Conservation (phyloP, 2,329 filamentous ascomycete genomes). For the Lachnellula cervina region DNA sequence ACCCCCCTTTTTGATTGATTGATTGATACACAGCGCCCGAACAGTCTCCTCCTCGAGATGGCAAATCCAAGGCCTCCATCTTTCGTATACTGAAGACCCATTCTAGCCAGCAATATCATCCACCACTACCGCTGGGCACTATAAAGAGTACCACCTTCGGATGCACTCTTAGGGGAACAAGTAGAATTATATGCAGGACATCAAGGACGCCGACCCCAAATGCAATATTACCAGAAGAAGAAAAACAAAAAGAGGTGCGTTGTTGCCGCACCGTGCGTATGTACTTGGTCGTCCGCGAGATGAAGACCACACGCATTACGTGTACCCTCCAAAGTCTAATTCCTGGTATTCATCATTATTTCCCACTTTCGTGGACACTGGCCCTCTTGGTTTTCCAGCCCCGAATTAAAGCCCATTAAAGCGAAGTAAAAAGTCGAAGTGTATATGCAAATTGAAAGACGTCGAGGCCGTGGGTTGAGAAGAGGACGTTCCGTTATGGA, state of each 20-base stretch:
- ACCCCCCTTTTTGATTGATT: constrained; percentile 19
- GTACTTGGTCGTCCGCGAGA: constrained; percentile 19
- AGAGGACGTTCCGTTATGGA: constrained; percentile 18
- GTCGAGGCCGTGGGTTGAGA: constrained; percentile 21
- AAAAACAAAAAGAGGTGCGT: constrained; percentile 25
- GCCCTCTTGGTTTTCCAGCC: constrained; percentile 10
- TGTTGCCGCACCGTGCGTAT: constrained; percentile 24
- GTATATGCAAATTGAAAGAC: constrained; percentile 28
- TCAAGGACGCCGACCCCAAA: constrained; percentile 28
- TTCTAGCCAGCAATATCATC: background rate
- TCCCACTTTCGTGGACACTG: constrained; percentile 18
- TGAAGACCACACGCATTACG: constrained; percentile 18
- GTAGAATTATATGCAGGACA: constrained; percentile 29
- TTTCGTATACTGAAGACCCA: constrained; percentile 18
- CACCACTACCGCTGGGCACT: background rate
- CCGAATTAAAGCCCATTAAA: constrained; percentile 25
- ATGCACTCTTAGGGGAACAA: constrained; percentile 6
- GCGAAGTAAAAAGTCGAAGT: constrained; percentile 24
- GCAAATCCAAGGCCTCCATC: constrained; percentile 10
- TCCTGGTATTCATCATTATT: constrained; percentile 29
- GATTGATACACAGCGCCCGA: constrained; percentile 21
- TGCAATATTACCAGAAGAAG: constrained; percentile 31
- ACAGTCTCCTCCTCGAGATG: background rate
- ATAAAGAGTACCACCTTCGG: constrained; percentile 9
- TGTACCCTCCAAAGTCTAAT: constrained; percentile 27